A percentile compares a stretch with the other conserved stretches of the same genome.
These are phyloP conservation scores for Cystobasidium tubakii DNA, from an alignment of 768 basidiomycete species.

Conservation along the genomic window DNA sequence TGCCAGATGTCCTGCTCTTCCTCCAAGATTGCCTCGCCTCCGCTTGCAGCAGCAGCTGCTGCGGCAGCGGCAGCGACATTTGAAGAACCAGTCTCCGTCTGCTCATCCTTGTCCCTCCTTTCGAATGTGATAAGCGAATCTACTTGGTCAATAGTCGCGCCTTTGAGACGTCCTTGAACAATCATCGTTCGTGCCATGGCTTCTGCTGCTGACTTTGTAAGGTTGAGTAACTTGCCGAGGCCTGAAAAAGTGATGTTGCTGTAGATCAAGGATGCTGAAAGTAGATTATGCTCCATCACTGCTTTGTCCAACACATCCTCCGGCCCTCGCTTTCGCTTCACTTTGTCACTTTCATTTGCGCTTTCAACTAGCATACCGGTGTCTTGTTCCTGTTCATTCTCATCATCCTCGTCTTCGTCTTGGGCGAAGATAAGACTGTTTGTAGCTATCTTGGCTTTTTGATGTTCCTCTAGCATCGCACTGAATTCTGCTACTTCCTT, in stretches of 20 bases:
- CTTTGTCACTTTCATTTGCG: conserved; percentile 17
- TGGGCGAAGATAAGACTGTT: conserved; percentile 69
- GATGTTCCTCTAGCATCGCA: conserved; percentile 77
- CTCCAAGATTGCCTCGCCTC: conserved; percentile 76
- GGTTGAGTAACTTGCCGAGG: conserved; percentile 78
- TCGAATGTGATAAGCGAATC: conserved; percentile 93
- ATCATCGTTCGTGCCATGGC: conserved; percentile 98
- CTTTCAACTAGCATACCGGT: conserved; percentile 51
- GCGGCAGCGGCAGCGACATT: conserved; percentile 43
- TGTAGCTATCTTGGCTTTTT: conserved; percentile 82
- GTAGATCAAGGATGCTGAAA: conserved; percentile 94
- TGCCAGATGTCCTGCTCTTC: conserved; percentile 55
- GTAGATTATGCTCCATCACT: conserved; percentile 96
- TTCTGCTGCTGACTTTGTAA: conserved; percentile 88
- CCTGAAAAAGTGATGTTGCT: conserved; percentile 94
- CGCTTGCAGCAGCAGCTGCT: conserved; percentile 52
- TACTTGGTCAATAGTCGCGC: conserved; percentile 88
- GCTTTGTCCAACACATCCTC: conserved; percentile 93
- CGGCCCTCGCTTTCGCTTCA: conserved; percentile 67
- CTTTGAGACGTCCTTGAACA: conserved; percentile 81
- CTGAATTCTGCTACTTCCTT: conserved; percentile 86
- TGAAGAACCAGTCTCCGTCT: conserved; percentile 68
- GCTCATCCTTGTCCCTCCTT: conserved; percentile 67
- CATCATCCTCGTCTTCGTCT: conserved; percentile 48
- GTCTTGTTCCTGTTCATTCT: conserved; percentile 53